These are phyloP conservation scores for Monilinia fructigena DNA, from an alignment of 2,329 filamentous ascomycete species.

Conservation along the genomic window DNA sequence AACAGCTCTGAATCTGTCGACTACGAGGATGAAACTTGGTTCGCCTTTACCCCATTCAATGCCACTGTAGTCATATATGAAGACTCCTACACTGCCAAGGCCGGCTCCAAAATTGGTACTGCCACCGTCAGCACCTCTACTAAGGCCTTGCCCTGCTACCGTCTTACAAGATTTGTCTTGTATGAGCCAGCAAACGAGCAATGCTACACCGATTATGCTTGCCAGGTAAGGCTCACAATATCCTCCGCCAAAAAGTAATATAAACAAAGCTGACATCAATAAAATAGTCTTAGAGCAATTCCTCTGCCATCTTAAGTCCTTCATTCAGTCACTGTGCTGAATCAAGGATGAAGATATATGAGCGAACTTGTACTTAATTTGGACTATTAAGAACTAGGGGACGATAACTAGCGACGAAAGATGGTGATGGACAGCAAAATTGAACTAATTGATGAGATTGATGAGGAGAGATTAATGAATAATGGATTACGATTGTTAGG, in stretches of 20 bases:
- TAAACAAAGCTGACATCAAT: slow-evolving; percentile 16
- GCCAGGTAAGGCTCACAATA: slow-evolving; percentile 7
- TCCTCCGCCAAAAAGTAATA: neutral
- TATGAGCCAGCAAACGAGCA: slow-evolving; percentile 14
- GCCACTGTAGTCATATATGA: neutral
- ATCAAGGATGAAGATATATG: neutral
- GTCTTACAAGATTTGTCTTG: slow-evolving; percentile 20
- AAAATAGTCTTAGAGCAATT: neutral
- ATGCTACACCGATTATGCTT: slow-evolving; percentile 23
- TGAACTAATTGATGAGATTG: neutral
- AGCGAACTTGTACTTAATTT: neutral
- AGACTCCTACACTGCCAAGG: slow-evolving; percentile 8
- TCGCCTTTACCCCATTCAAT: slow-evolving; percentile 4
- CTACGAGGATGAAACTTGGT: slow-evolving; percentile 23
- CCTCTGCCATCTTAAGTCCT: neutral
- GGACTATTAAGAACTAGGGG: neutral
- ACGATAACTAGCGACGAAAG: neutral
- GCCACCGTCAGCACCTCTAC: slow-evolving; percentile 12
- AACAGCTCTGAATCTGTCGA: slow-evolving; percentile 11
- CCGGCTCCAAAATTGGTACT: slow-evolving; percentile 1
- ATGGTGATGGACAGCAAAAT: neutral
- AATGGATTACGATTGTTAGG: slow-evolving; percentile 4
- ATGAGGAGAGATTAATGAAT: neutral
- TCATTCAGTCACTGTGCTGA: neutral
- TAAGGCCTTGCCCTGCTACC: slow-evolving; percentile 4